Percentiles rank a stretch among this genome's conserved stretches.
phyloP scores from a whole-genome alignment of 768 basidiomycete genomes.

The Hortiboletus campestris region DNA sequence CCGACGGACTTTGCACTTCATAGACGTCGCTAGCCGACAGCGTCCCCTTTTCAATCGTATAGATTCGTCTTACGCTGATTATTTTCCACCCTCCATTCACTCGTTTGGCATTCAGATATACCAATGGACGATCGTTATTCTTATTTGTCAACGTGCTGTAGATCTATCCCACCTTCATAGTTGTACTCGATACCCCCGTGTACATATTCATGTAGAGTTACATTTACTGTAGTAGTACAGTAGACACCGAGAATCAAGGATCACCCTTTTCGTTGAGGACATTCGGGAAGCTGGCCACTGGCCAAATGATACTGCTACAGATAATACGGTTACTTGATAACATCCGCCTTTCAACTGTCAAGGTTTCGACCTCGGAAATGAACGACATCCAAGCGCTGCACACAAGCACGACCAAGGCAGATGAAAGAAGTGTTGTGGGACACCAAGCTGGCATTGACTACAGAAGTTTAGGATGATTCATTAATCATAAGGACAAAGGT shows the following conservation, averaged over 20 bases:
- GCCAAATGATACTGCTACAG: not conserved
- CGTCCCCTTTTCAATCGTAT: not conserved
- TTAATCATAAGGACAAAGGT: constrained; percentile 17
- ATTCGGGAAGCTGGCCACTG: no score
- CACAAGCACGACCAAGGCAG: not conserved
- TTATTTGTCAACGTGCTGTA: constrained; percentile 21
- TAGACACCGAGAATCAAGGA: not conserved
- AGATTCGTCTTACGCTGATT: not conserved
- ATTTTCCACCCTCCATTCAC: not conserved
- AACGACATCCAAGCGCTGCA: not conserved
- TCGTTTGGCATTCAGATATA: constrained; percentile 13
- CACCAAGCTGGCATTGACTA: constrained; percentile 2
- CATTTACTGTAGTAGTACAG: constrained; percentile 9
- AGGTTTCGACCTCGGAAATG: not conserved
- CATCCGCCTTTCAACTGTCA: not conserved
- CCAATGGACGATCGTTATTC: not conserved
- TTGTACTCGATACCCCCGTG: constrained; percentile 8
- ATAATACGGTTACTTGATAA: not conserved
- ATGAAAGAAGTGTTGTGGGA: not conserved
- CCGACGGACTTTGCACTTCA: constrained; percentile 11
- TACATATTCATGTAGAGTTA: constrained; percentile 3
- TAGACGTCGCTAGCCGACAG: constrained; percentile 3
- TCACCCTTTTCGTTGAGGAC: not conserved
- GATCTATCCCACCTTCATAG: constrained; percentile 12
- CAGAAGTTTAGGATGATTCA: constrained; percentile 5